Evolutionary conservation across 2,329 filamentous ascomycete genomes (phyloP), one percentile per base, ranked within the genome.

Genomic region (Neoascochyta sp.): DNA sequence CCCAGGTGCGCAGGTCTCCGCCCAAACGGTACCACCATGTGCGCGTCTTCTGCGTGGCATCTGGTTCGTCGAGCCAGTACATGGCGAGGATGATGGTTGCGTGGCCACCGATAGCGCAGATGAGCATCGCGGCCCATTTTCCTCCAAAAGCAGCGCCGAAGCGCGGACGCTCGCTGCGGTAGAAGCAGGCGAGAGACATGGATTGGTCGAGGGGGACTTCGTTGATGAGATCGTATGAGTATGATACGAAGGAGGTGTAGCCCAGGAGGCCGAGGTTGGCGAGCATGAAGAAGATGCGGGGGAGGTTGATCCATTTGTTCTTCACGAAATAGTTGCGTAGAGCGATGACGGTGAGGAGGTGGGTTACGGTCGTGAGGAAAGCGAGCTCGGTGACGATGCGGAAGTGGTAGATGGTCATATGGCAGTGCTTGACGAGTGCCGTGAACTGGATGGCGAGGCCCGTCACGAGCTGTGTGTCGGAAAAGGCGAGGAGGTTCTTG

Each of bases 371-470:
- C 0, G 54, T 59, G 3, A 59, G 39, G 16, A 60, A 57, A 0
- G 51, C 54, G 9, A 57, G 45, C 13, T 59, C 52, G 2, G 39
- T 43, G 3, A 57, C 49, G 29, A 59, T 45, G 4, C 41, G 33
- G 37, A 55, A 59, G 28, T 59, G 54, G 32, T 59, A 59, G 9
- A 59, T 42, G 8, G 52, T 50, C 22, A 59, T 38, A 3, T 44
- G 29, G 37, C 54, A 59, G 37, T 59, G 54, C 17, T 56, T 44
- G 4, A 59, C 32, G 34, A 59, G 29, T 10, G 52, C 54, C 2
- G 52, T 52, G 37, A 57, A 57, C 16, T 59, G 54, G 13, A 59
- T 47, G 2, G 54, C 52, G 1, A 59, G 39, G 4, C 54, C 54
- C 0, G 54, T 59, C 7, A 57, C 35, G 7, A 59, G 46, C 13